Evolutionary conservation across 2,329 filamentous ascomycete genomes (phyloP).

Genomic region (Dryadomyces quercivorus): DNA sequence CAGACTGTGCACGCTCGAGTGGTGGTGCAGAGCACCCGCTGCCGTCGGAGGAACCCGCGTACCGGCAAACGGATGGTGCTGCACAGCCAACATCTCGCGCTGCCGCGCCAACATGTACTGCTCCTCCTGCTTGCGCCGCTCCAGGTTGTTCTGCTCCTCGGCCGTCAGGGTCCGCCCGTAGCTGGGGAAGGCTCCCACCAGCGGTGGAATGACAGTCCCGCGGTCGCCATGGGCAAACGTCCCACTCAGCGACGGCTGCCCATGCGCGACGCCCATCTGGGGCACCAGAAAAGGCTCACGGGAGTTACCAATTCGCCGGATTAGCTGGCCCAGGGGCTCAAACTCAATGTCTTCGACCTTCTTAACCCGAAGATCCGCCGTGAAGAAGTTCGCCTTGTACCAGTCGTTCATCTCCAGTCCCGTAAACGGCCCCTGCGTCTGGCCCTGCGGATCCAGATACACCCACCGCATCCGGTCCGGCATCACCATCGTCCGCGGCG

Average conservation of each 20-base stretch:
- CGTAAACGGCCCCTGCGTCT: constrained; percentile 87
- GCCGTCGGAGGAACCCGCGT: constrained; percentile 20
- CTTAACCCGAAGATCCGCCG: constrained; percentile 84
- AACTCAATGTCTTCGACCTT: constrained; percentile 90
- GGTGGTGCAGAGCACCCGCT: constrained; percentile 58
- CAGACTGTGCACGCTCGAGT: constrained; percentile 87
- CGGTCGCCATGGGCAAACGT: constrained; percentile 35
- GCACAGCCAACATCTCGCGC: constrained; percentile 72
- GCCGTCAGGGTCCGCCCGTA: constrained; percentile 95
- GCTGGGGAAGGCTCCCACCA: constrained; percentile 86
- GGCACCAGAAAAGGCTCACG: constrained; percentile 95
- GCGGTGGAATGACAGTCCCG: constrained; percentile 67
- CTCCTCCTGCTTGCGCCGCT: constrained; percentile 94
- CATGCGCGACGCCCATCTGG: constrained; percentile 90
- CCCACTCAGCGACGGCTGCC: constrained; percentile 46
- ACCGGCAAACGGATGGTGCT: constrained; percentile 30
- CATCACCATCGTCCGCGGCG: constrained; percentile 93
- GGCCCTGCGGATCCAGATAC: constrained; percentile 87
- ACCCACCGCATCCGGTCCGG: constrained; percentile 98
- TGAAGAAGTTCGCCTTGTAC: constrained; percentile 99
- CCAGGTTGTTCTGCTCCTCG: constrained; percentile 94
- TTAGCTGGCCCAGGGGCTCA: constrained; percentile 87
- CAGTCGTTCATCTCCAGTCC: constrained; percentile 99
- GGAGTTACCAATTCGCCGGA: constrained; percentile 91
- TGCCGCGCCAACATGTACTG: constrained; percentile 95